Conservation (phyloP, 2,329 filamentous ascomycete species). For the Talaromyces sp. region DNA sequence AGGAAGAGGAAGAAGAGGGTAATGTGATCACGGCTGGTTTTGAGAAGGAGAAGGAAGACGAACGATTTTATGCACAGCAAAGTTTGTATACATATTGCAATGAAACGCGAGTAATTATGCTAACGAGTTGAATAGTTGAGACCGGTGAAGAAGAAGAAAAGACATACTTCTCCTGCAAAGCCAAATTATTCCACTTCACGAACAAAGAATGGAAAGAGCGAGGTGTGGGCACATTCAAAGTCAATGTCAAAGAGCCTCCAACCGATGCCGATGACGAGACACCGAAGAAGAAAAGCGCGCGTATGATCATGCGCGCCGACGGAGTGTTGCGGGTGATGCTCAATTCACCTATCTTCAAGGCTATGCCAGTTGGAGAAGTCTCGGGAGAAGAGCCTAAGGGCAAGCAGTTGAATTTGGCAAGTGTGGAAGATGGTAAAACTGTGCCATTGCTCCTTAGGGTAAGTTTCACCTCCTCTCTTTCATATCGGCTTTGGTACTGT, state of each 20-base stretch:
- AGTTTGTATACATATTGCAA: conserved; percentile 51
- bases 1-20: conserved; percentile 49
- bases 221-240: conserved; percentile 76
- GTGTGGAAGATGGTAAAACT: conserved; percentile 52
- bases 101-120: conserved; percentile 14
- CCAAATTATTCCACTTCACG: conserved; percentile 80
- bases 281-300: conserved; percentile 45
- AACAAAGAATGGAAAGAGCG: conserved; percentile 83
- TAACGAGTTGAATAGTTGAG: conserved; percentile 57
- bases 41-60: conserved; percentile 47
- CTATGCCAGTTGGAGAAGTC: conserved; percentile 71
- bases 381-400: conserved; percentile 62
- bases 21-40: conserved; percentile 50
- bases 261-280: conserved; percentile 41
- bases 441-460: conserved; percentile 58
- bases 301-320: conserved; percentile 87
- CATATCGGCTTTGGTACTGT: neutral
- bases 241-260: conserved; percentile 68
- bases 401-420: conserved; percentile 65
- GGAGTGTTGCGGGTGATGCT: conserved; percentile 82
- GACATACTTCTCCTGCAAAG: conserved; percentile 70
- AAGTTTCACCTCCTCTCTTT: conserved; percentile 23
- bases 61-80: conserved; percentile 56
- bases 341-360: conserved; percentile 75
- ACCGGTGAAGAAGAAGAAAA: conserved; percentile 83